Percentiles rank a stretch among this genome's conserved stretches.
Evolutionary conservation across 495 filamentous ascomycete species (phyloP).

Genomic region (Talaromyces nanjingensis): DNA sequence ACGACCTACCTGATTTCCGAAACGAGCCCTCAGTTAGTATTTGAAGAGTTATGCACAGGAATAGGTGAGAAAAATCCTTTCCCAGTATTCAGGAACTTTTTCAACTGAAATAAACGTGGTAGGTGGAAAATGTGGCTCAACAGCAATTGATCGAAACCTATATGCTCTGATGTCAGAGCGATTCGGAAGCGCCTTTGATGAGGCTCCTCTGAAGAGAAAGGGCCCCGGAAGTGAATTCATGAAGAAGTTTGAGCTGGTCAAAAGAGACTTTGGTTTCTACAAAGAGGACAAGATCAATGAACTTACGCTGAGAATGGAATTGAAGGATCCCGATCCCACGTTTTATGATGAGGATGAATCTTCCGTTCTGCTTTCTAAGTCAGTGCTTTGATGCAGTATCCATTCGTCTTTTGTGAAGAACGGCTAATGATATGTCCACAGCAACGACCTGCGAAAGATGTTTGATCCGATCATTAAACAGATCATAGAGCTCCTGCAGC

Average conservation of each 20-base stretch:
- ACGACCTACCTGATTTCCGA: constrained; percentile 21
- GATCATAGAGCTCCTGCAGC: constrained; percentile 49
- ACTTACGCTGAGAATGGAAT: constrained; percentile 1
- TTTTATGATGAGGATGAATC: constrained; percentile 9
- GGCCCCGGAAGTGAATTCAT: constrained; percentile 9
- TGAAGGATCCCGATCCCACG: not conserved
- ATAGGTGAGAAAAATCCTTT: not conserved
- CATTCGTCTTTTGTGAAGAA: not conserved
- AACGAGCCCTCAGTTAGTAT: not conserved
- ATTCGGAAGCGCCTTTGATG: constrained; percentile 12
- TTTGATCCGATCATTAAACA: constrained; percentile 49
- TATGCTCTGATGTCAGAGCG: constrained; percentile 26
- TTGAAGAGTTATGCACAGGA: constrained; percentile 7
- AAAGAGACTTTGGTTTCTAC: constrained; percentile 7
- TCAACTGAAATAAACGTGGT: not conserved
- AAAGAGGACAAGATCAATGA: not conserved
- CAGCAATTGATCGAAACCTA: constrained; percentile 39
- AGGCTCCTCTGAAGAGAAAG: constrained; percentile 3
- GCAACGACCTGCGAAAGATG: constrained; percentile 34
- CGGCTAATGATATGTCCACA: not conserved
- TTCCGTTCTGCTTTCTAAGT: not conserved
- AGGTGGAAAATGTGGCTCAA: constrained; percentile 45
- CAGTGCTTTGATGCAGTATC: not conserved
- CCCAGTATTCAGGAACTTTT: not conserved
- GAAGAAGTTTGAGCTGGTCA: constrained; percentile 7